Evolutionary conservation across 345 rosid genomes (phyloP).

Genomic region (Brassica juncea): DNA sequence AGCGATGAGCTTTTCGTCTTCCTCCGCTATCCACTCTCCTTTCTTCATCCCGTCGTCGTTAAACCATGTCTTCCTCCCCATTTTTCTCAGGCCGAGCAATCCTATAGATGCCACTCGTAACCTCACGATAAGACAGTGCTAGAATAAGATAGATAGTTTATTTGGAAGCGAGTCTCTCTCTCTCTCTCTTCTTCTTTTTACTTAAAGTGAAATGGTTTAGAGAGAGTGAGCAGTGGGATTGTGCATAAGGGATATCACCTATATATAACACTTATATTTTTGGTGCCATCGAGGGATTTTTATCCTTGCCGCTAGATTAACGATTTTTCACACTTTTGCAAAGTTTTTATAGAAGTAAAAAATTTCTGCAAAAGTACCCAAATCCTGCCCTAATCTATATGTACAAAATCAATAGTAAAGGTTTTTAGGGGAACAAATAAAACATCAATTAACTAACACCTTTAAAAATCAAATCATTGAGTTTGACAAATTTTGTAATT

Average conservation of each 20-base stretch:
- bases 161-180: neutral
- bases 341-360: neutral
- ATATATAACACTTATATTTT: neutral
- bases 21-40: slow-evolving; percentile 83
- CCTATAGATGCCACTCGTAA: neutral
- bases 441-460: too few species aligned
- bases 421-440: too few species aligned
- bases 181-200: neutral
- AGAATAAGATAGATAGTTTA: neutral
- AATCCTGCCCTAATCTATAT: too few species aligned
- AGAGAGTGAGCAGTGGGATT: neutral
- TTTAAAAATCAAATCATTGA: too few species aligned
- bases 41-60: slow-evolving; percentile 48
- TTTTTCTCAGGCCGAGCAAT: slow-evolving; percentile 12
- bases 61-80: slow-evolving; percentile 34
- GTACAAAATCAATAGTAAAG: too few species aligned
- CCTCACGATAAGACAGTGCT: neutral
- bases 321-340: neutral
- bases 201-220: neutral
- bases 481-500: too few species aligned
- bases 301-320: neutral
- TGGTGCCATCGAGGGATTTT: neutral
- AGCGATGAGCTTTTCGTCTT: slow-evolving; percentile 60
- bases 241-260: neutral
- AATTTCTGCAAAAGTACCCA: too few species aligned